Base-by-base conservation (phyloP, 371 early-diverging fungal genomes). In the Mortierella sp. region DNA sequence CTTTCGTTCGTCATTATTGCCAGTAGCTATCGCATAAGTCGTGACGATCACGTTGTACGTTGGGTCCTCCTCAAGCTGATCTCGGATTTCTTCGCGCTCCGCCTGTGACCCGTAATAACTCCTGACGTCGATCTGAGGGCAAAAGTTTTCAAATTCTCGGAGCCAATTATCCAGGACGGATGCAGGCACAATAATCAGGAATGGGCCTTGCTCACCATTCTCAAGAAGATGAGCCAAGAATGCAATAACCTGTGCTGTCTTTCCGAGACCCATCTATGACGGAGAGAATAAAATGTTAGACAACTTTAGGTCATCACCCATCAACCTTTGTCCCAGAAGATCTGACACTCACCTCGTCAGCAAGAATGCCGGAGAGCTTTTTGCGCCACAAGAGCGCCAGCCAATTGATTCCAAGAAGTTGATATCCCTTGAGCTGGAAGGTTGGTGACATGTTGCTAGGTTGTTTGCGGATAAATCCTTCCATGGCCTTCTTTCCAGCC, bases 251-350 rank as follows among this genome's bases (percentile, higher is more conserved):
- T 98, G 98, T 9, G 97, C 94, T 4, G 99, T 98, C 84, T 99
- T 99, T n/a, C 99, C 99, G 11, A 99, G 90, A 8, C 98, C 99
- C 97, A 96, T 97, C 87, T 88, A 69, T 10, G 7, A n/a, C n/a
- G n/a, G n/a, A 16, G 50, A 8, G n/a, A 50, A 50, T n/a, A 50
- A 5, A 50, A 4, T 50, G 50, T 50, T 50, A 50, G 13, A n/a
- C n/a, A 6, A 50, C 45, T 45, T 45, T 11, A 16, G 45, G 36
- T 6, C 36, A 36, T 16, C 9, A 4, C 45, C 11, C 16, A 16
- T 45, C 45, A 45, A 15, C 11, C 16, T 4, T 45, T 45, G 11
- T 50, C n/a, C n/a, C 50, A 50, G 2, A 16, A 55, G 22, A 55
- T 28, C 32, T 13, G 55, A 11, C 19, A 59, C 65, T 60, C 43